These are phyloP conservation scores for Guyanaporus albipodus DNA, from an alignment of 768 basidiomycete genomes.

Conservation along the genomic window DNA sequence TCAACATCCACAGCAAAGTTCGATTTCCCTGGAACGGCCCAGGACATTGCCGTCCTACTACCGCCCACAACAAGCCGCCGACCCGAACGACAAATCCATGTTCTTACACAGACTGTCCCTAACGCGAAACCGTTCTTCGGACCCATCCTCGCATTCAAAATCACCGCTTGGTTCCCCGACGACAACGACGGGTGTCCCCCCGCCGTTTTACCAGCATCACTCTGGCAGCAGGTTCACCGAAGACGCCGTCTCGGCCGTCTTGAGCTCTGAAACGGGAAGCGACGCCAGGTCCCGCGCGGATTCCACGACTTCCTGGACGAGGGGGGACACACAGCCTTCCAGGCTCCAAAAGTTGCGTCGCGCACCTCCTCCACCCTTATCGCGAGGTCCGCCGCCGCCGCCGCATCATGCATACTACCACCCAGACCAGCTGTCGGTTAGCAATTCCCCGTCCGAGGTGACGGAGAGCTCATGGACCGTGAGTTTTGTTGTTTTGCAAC, in stretches of 20 bases:
- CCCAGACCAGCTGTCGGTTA: no score
- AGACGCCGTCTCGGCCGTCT: constrained; percentile 20
- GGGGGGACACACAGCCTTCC: constrained; percentile 2
- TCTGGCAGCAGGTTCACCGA: constrained; percentile 31
- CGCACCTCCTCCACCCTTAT: background rate
- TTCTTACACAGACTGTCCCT: constrained; percentile 11
- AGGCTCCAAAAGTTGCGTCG: constrained; percentile 22
- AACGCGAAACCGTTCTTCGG: constrained; percentile 2
- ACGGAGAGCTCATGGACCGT: constrained; percentile 15
- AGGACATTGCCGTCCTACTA: background rate
- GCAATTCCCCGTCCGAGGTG: constrained; percentile 6
- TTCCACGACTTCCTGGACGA: constrained; percentile 2
- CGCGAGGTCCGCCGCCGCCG: background rate
- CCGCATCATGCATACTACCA: no score
- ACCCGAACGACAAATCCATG: constrained; percentile 10
- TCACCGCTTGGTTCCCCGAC: constrained; percentile 17
- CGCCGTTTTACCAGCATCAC: constrained; percentile 11
- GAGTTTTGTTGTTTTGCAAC: background rate
- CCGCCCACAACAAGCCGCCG: background rate
- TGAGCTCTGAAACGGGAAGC: constrained; percentile 27
- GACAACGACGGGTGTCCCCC: background rate
- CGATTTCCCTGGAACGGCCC: no score
- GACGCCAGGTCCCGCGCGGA: constrained; percentile 6
- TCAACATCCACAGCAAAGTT: constrained; percentile 1
- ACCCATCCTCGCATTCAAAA: constrained; percentile 9